Conservation (phyloP, 148 eudicot species). For the Simmondsia chinensis region DNA sequence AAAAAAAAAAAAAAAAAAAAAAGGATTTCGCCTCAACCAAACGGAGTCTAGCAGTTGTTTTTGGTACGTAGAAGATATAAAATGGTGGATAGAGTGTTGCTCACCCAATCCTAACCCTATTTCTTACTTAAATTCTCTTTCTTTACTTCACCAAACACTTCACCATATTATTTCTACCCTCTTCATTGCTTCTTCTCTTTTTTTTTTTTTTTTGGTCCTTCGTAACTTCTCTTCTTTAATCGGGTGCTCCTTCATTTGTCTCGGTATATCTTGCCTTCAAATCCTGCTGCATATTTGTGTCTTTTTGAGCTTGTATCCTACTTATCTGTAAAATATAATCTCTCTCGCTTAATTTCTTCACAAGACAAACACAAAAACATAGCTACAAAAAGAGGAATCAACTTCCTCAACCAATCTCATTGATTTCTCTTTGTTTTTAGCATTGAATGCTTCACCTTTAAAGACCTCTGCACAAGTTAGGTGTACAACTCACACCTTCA, state of each 20-base stretch:
- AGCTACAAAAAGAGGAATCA: constrained; percentile 2
- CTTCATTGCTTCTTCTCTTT: no score
- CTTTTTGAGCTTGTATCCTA: no score
- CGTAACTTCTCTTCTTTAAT: no score
- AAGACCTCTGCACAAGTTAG: constrained; percentile 40
- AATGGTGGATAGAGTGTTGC: no score
- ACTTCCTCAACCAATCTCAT: constrained; percentile 79
- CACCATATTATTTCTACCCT: no score
- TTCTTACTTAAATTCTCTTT: constrained; percentile 3
- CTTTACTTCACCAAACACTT: background rate
- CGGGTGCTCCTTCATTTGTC: no score
- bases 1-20: no score
- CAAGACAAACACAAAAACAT: background rate
- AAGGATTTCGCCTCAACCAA: no score
- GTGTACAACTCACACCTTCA: constrained; percentile 15
- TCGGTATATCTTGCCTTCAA: background rate
- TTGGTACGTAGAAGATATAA: no score
- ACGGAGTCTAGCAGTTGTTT: no score
- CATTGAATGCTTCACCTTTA: constrained; percentile 49
- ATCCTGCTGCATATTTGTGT: background rate
- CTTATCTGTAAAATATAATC: background rate
- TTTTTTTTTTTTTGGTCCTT: background rate
- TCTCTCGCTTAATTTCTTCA: background rate
- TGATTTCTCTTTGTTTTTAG: constrained; percentile 14
- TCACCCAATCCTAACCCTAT: constrained; percentile 48